These are phyloP conservation scores for Colletotrichum neosansevieriae DNA, from an alignment of 2,329 filamentous ascomycete genomes.

Conservation along the genomic window DNA sequence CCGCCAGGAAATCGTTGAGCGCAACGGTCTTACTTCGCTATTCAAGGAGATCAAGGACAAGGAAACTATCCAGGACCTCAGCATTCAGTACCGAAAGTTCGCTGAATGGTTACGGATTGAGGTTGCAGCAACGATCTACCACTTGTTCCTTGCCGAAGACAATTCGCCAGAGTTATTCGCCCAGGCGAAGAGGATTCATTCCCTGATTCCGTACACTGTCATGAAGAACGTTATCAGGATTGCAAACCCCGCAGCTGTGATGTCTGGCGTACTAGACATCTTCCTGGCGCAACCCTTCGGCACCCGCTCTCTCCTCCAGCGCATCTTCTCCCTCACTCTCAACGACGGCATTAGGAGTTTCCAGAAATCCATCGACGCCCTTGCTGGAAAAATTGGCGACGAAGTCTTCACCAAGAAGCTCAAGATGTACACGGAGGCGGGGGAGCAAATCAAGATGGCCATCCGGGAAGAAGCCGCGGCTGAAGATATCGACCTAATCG, in stretches of 20 bases:
- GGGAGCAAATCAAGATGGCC: constrained; percentile 78
- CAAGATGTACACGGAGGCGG: constrained; percentile 79
- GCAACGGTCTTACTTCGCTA: constrained; percentile 88
- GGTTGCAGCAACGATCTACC: constrained; percentile 95
- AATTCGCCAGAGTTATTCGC: constrained; percentile 97
- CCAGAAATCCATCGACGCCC: constrained; percentile 85
- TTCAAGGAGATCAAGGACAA: constrained; percentile 96
- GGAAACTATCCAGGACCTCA: constrained; percentile 86
- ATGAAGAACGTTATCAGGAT: constrained; percentile 98
- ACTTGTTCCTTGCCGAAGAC: constrained; percentile 96
- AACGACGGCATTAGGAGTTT: constrained; percentile 90
- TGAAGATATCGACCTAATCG: constrained; percentile 86
- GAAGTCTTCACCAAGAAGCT: constrained; percentile 83
- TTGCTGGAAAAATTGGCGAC: constrained; percentile 85
- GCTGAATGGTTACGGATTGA: constrained; percentile 98
- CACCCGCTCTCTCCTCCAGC: constrained; percentile 87
- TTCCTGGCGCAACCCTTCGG: constrained; percentile 97
- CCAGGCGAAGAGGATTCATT: constrained; percentile 94
- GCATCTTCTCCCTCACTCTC: constrained; percentile 92
- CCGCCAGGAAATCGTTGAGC: constrained; percentile 74
- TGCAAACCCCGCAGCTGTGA: constrained; percentile 95
- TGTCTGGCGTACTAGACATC: constrained; percentile 94
- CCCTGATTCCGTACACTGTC: constrained; percentile 90
- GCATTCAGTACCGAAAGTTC: constrained; percentile 96
- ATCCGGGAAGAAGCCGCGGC: constrained; percentile 79